Percentiles rank a stretch among this genome's conserved stretches.
phyloP scores from a whole-genome alignment of 306 rosid genomes.

The Elaeagnus macrophylla region DNA sequence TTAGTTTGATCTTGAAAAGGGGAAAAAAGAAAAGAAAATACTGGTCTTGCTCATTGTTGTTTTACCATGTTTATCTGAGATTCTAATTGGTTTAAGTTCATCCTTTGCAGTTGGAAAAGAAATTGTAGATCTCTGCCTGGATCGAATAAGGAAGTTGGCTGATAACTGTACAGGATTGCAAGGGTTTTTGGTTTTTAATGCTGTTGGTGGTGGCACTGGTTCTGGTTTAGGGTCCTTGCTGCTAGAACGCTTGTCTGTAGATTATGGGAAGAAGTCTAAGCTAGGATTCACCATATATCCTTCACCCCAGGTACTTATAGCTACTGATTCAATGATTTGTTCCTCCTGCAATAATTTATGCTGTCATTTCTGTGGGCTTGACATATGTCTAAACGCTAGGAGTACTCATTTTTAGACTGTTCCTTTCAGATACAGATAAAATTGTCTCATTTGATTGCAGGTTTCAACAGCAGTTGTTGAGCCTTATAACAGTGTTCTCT shows the following conservation, averaged over 20 bases:
- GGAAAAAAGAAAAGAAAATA: too few species aligned
- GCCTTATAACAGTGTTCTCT: conserved; percentile 95
- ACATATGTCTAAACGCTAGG: background rate
- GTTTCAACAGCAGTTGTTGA: conserved; percentile 98
- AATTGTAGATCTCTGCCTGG: conserved; percentile 93
- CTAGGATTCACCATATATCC: conserved; percentile 96
- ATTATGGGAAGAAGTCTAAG: conserved; percentile 90
- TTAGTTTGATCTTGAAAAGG: background rate
- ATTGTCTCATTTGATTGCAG: conserved; percentile 24
- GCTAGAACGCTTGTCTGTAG: conserved; percentile 85
- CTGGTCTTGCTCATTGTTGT: too few species aligned
- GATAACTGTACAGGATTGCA: conserved; percentile 97
- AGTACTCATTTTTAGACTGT: background rate
- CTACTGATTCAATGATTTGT: background rate
- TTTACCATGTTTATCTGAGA: too few species aligned
- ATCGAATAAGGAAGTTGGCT: conserved; percentile 83
- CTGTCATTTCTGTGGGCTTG: background rate
- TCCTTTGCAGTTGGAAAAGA: conserved; percentile 60
- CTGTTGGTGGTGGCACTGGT: conserved; percentile 98
- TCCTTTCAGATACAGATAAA: background rate
- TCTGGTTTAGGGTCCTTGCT: conserved; percentile 88
- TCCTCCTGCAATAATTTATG: background rate
- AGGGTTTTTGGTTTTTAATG: conserved; percentile 87
- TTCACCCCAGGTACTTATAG: conserved; percentile 81
- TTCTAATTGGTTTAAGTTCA: background rate